phyloP scores from a whole-genome alignment of 371 early-diverging fungal genomes.

The Rhizopus sp. region DNA sequence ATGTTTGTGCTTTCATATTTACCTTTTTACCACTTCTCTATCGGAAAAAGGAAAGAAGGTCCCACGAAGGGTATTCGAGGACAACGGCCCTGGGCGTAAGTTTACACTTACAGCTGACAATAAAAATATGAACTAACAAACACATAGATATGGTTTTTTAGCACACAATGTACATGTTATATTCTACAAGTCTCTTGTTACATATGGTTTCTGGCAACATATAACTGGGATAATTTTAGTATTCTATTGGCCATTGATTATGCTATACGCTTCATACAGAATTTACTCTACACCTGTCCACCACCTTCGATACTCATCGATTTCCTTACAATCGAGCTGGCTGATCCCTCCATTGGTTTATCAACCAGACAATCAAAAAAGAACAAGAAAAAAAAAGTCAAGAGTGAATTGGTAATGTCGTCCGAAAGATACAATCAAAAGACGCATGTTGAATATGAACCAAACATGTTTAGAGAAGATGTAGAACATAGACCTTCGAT shows the following conservation, averaged over 20 bases:
- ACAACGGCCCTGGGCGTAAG: slow-evolving; percentile 25
- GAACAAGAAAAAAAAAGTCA: no score
- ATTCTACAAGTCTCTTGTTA: background rate
- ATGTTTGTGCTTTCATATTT: slow-evolving; percentile 12
- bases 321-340: background rate
- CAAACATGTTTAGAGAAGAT: background rate
- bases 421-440: slow-evolving; percentile 2
- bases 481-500: background rate
- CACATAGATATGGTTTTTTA: slow-evolving; percentile 4
- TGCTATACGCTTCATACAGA: background rate
- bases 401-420: background rate
- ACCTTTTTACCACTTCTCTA: slow-evolving; percentile 22
- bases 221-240: background rate
- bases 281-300: slow-evolving; percentile 2
- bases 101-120: background rate
- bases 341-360: background rate
- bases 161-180: slow-evolving; percentile 2
- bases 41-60: slow-evolving; percentile 15
- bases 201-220: background rate
- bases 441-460: background rate
- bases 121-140: background rate
- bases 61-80: slow-evolving; percentile 9
- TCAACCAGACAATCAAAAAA: background rate
- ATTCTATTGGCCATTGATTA: background rate
- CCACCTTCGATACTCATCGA: background rate